These are phyloP conservation scores for Furcasterigmium furcatum DNA, from an alignment of 2,329 filamentous ascomycete species.

Conservation along the genomic window DNA sequence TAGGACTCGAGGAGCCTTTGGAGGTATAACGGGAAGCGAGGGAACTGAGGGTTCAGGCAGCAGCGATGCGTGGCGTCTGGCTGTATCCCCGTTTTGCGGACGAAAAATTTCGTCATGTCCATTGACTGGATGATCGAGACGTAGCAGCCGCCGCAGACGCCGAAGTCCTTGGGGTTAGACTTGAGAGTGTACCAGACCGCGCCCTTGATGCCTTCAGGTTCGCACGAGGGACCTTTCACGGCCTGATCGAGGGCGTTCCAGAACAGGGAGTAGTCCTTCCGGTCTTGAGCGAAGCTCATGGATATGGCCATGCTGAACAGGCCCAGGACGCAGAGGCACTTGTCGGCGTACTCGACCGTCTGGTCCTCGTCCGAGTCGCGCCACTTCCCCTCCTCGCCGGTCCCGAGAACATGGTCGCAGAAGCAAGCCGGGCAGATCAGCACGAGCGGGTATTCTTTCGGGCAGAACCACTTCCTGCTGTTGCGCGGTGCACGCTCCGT, in stretches of 20 bases:
- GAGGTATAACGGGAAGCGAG: slow-evolving; percentile 18
- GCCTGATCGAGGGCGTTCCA: slow-evolving; percentile 25
- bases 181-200: slow-evolving; percentile 29
- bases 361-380: slow-evolving; percentile 10
- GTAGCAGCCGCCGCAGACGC: slow-evolving; percentile 31
- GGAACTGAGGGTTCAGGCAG: slow-evolving; percentile 27
- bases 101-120: slow-evolving; percentile 23
- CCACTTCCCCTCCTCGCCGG: slow-evolving; percentile 22
- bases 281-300: slow-evolving; percentile 21
- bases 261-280: slow-evolving; percentile 25
- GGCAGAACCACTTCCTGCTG: slow-evolving; percentile 28
- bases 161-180: slow-evolving; percentile 25
- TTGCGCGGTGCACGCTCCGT: slow-evolving; percentile 12
- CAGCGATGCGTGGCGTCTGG: slow-evolving; percentile 21
- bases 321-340: slow-evolving; percentile 23
- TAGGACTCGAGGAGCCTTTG: slow-evolving; percentile 21
- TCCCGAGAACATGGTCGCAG: slow-evolving; percentile 27
- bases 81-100: slow-evolving; percentile 13
- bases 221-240: slow-evolving; percentile 23
- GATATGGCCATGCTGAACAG: slow-evolving; percentile 24
- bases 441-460: slow-evolving; percentile 18
- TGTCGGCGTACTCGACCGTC: slow-evolving; percentile 10
- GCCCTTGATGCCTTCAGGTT: slow-evolving; percentile 21
- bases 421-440: slow-evolving; percentile 33
- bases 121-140: slow-evolving; percentile 25